Percentiles rank a stretch among this genome's conserved stretches.
These are phyloP conservation scores for Ogataea glucozyma DNA, from an alignment of 805 yeast species.

Conservation along the genomic window DNA sequence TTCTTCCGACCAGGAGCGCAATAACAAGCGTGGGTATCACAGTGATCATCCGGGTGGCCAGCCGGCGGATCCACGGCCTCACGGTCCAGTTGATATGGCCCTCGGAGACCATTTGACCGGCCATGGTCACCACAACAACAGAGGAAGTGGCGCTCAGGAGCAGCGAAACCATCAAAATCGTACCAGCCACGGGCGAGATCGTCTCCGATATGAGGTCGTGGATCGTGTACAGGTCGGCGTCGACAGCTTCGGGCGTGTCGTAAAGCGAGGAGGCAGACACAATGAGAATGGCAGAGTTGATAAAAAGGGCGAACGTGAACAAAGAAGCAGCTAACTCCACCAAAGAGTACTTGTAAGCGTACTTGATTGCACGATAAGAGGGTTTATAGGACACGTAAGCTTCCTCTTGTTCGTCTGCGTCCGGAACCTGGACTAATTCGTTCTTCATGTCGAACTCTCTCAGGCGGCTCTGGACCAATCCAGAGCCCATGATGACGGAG, in stretches of 20 bases:
- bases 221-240: conserved; percentile 77
- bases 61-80: conserved; percentile 77
- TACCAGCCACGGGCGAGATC: conserved; percentile 74
- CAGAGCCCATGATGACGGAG: conserved; percentile 49
- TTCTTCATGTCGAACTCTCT: conserved; percentile 45
- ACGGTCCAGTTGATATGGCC: conserved; percentile 81
- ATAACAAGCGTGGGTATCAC: conserved; percentile 74
- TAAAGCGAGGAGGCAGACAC: conserved; percentile 77
- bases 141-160: conserved; percentile 81
- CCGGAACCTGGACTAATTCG: conserved; percentile 33
- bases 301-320: conserved; percentile 77
- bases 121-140: conserved; percentile 85
- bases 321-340: conserved; percentile 65
- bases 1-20: conserved; percentile 63
- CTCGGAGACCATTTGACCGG: conserved; percentile 87
- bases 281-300: conserved; percentile 75
- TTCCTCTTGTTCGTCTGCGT: conserved; percentile 36
- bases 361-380: conserved; percentile 61
- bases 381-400: conserved; percentile 59
- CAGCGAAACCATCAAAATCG: conserved; percentile 77
- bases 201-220: conserved; percentile 55
- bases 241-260: conserved; percentile 57
- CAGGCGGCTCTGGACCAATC: conserved; percentile 49
- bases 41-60: conserved; percentile 70
- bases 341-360: conserved; percentile 67